Evolutionary conservation across 2,329 filamentous ascomycete genomes (phyloP).

Genomic region (Aspergillus melleus): DNA sequence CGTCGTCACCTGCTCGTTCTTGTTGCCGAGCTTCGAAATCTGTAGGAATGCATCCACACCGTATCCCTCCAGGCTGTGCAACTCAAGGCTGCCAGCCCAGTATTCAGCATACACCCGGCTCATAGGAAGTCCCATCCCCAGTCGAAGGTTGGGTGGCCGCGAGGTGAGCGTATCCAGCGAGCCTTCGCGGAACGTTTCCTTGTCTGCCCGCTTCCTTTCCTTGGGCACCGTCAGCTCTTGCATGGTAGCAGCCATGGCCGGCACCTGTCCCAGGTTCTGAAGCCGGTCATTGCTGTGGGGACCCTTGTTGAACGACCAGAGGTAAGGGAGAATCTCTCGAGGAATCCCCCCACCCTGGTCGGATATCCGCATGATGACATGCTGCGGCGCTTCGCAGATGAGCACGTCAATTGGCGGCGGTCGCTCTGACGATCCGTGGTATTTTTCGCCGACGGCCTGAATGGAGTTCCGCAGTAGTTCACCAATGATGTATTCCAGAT

Average conservation of each 20-base stretch:
- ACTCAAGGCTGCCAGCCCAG: conserved; percentile 88
- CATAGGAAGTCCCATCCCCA: conserved; percentile 92
- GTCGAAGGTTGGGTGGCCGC: conserved; percentile 78
- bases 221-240: conserved; percentile 69
- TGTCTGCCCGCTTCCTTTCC: conserved; percentile 32
- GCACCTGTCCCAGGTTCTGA: conserved; percentile 82
- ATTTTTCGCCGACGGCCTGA: conserved; percentile 82
- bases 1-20: conserved; percentile 88
- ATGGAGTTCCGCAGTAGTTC: conserved; percentile 94
- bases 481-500: conserved; percentile 95
- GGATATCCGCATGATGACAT: conserved; percentile 94
- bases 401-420: conserved; percentile 89
- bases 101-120: conserved; percentile 96
- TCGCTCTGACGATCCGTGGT: conserved; percentile 47
- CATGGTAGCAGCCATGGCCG: conserved; percentile 88
- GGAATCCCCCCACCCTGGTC: conserved; percentile 93
- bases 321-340: conserved; percentile 76
- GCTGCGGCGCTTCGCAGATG: conserved; percentile 88
- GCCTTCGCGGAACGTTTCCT: conserved; percentile 50
- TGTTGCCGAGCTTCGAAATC: conserved; percentile 94
- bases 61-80: conserved; percentile 93
- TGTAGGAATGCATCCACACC: conserved; percentile 95
- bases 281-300: conserved; percentile 74
- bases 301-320: conserved; percentile 97
- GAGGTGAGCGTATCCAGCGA: conserved; percentile 79